A percentile compares a stretch with the other conserved stretches of the same genome.
These are phyloP conservation scores for Epichloe bromicola DNA, from an alignment of 2,329 filamentous ascomycete species.

Conservation along the genomic window DNA sequence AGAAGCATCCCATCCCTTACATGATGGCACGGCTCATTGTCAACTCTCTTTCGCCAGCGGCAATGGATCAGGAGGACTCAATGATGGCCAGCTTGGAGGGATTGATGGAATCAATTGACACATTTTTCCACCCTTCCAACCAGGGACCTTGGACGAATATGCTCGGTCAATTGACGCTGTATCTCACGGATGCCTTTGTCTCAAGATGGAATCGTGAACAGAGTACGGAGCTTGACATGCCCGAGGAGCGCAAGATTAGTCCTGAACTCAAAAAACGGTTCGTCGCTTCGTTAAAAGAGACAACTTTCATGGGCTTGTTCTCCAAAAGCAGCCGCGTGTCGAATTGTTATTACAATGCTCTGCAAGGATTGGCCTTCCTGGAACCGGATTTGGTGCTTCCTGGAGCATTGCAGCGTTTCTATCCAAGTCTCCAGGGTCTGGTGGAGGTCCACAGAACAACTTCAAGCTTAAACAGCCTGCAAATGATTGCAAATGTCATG, in stretches of 20 bases:
- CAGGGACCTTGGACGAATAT: constrained; percentile 84
- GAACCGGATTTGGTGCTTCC: constrained; percentile 87
- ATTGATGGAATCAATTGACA: constrained; percentile 87
- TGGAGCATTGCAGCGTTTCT: constrained; percentile 88
- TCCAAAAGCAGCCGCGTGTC: constrained; percentile 88
- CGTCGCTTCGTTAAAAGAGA: constrained; percentile 76
- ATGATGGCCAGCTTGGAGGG: constrained; percentile 78
- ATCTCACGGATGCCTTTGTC: constrained; percentile 89
- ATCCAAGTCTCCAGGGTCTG: constrained; percentile 88
- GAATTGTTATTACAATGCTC: constrained; percentile 77
- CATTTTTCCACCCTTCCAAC: constrained; percentile 97
- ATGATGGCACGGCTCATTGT: constrained; percentile 88
- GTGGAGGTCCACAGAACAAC: constrained; percentile 96
- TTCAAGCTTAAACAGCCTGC: constrained; percentile 80
- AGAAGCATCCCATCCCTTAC: constrained; percentile 85
- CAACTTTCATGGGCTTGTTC: constrained; percentile 97
- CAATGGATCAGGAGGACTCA: constrained; percentile 63
- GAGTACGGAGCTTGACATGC: constrained; percentile 81
- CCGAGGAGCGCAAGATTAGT: constrained; percentile 65
- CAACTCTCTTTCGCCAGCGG: constrained; percentile 80
- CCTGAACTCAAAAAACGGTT: constrained; percentile 78
- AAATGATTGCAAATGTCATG: constrained; percentile 86
- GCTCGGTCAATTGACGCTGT: constrained; percentile 80
- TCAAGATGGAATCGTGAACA: constrained; percentile 95
- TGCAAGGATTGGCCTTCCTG: constrained; percentile 80